A percentile compares a stretch with the other conserved stretches of the same genome.
Evolutionary conservation across 306 rosid genomes (phyloP).

Genomic region (Castanea crenata): DNA sequence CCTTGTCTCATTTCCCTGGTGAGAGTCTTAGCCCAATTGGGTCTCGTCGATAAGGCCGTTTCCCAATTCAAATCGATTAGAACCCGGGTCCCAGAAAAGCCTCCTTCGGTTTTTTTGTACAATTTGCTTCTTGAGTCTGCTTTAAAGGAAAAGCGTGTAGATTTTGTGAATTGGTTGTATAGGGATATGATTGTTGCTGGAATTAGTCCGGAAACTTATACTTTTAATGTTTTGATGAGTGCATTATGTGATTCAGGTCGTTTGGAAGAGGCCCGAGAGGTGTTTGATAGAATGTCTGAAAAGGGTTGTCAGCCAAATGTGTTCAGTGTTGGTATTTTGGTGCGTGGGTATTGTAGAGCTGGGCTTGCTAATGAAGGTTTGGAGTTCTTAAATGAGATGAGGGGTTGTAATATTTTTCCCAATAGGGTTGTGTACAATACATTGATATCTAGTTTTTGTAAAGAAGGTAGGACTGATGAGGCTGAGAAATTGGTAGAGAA

Average conservation of each 20-base stretch:
- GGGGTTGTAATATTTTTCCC: conserved; percentile 18
- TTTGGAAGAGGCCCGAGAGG: conserved; percentile 53
- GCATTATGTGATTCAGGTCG: conserved; percentile 52
- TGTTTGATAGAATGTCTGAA: conserved; percentile 77
- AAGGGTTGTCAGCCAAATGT: conserved; percentile 78
- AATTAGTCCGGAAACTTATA: conserved; percentile 64
- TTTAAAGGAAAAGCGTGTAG: conserved; percentile 36
- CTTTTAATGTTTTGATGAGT: conserved; percentile 67
- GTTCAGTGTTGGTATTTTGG: conserved; percentile 67
- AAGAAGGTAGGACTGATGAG: conserved; percentile 52
- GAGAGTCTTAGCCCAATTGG: conserved; percentile 37
- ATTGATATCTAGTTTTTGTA: conserved; percentile 73
- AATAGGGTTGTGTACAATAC: conserved; percentile 74
- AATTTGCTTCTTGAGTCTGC: conserved; percentile 59
- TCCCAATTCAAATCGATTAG: conserved; percentile 66
- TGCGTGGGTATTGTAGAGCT: conserved; percentile 77
- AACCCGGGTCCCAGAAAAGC: conserved; percentile 43
- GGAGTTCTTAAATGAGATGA: conserved; percentile 48
- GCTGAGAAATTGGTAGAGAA: conserved; percentile 81
- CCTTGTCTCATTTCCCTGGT: conserved; percentile 46
- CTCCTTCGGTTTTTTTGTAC: conserved; percentile 50
- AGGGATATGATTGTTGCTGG: conserved; percentile 65
- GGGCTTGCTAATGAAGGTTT: conserved; percentile 42
- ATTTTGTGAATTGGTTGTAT: conserved; percentile 59
- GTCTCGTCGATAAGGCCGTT: conserved; percentile 48